Evolutionary conservation across 2,329 filamentous ascomycete species (phyloP), one percentile per base, ranked within the genome.

Genomic region (Botrytis hyacinthi): DNA sequence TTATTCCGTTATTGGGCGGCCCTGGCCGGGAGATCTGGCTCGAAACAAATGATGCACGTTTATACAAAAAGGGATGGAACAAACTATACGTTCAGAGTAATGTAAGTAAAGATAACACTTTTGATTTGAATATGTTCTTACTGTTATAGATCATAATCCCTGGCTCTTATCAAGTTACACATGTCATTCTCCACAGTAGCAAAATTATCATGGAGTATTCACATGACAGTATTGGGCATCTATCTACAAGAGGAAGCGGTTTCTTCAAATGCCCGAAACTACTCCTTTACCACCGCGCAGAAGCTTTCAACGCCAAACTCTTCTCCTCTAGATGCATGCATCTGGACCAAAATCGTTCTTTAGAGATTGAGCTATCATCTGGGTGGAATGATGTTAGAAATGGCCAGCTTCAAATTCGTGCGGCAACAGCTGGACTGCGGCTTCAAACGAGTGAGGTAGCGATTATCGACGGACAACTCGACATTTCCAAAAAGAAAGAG

Each of bases 91-190:
- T 87, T 9, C 81, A 82, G 72, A 86, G 84, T 75, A 85, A 84
- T 75, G 83, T 85, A 77, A 82, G 84, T 80, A 26, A 32, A 70
- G 12, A 29, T 9, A 8, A 14, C 8, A 63, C 65, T 18, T 16
- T 8, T 18, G 44, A 57, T 32, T 32, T 59, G 44, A 42, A 8
- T 26, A 54, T 61, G 35, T 72, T 29, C 81, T 85, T 76, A 85
- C 74, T 51, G 44, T 4, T 35, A 1, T 57, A 92, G 89, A 84
- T 88, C 26, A 87, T 89, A 48, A 88, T 93, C 5, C 89, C 91
- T 35, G 94, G 94, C 1, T 88, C 87, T 40, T 98, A 94, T 79
- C 87, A 90, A 73, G 87, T 96, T 62, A 92, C 94, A 77, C 90
- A 90, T 76, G 85, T 97, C 54, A 86, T 89, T 22, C 82, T 98